These are phyloP conservation scores for Aspergillus kassunensis DNA, from an alignment of 495 filamentous ascomycete genomes.

Conservation along the genomic window DNA sequence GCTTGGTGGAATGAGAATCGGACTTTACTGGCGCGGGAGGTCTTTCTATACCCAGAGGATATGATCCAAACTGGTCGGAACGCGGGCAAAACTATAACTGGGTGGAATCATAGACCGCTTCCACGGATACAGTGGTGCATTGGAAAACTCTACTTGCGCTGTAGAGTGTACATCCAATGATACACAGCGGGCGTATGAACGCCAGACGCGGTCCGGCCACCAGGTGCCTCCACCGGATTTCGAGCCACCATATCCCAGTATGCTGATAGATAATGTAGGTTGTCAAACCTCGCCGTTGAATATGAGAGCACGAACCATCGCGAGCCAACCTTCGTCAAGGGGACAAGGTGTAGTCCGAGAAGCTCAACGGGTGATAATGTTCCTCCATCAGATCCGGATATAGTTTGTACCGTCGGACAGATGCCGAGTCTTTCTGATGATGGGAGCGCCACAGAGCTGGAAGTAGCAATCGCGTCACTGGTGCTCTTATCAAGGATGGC, in stretches of 20 bases:
- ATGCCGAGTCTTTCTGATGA: slow-evolving; percentile 9
- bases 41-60: too few relatives aligned
- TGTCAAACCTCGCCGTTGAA: slow-evolving; percentile 35
- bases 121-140: too few relatives aligned
- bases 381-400: slow-evolving; percentile 7
- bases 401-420: slow-evolving; percentile 24
- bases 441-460: slow-evolving; percentile 9
- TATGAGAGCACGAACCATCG: slow-evolving; percentile 39
- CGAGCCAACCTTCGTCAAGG: slow-evolving; percentile 28
- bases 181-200: slow-evolving; percentile 35
- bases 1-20: too few relatives aligned
- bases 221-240: slow-evolving; percentile 34
- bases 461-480: slow-evolving; percentile 41
- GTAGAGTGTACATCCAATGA: slow-evolving; percentile 41
- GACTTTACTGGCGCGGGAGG: too few relatives aligned
- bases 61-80: too few relatives aligned
- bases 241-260: slow-evolving; percentile 36
- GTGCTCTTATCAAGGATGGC: slow-evolving; percentile 43
- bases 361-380: slow-evolving; percentile 34
- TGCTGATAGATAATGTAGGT: slow-evolving; percentile 14
- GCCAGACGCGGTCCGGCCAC: slow-evolving; percentile 29
- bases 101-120: too few relatives aligned
- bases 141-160: slow-evolving; percentile 23
- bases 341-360: slow-evolving; percentile 33
- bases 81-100: too few relatives aligned